These are phyloP conservation scores for Pythium periplocum DNA, from an alignment of 352 stramenopile species.

Conservation along the genomic window DNA sequence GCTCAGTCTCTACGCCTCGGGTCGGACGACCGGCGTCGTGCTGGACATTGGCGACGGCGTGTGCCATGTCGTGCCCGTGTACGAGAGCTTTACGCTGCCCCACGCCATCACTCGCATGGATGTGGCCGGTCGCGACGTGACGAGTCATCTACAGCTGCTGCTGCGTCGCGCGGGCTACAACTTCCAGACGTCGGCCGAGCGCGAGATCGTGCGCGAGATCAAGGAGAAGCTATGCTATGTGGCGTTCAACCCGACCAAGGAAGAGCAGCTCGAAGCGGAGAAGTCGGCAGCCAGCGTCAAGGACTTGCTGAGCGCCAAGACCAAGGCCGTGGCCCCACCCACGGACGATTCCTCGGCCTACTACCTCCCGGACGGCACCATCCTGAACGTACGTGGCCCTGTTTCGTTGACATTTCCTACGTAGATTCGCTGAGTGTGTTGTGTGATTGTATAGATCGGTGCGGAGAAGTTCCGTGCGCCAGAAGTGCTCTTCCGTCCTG, in stretches of 20 bases:
- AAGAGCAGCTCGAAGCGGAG: constrained; percentile 76
- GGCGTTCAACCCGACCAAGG: constrained; percentile 78
- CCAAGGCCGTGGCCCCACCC: constrained; percentile 20
- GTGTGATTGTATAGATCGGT: constrained; percentile 27
- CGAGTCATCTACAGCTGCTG: constrained; percentile 67
- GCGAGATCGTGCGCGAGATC: constrained; percentile 85
- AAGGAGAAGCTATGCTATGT: constrained; percentile 88
- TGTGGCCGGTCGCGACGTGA: constrained; percentile 83
- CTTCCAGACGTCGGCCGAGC: constrained; percentile 87
- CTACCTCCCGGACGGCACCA: constrained; percentile 76
- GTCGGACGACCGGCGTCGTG: constrained; percentile 81
- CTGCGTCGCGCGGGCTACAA: constrained; percentile 75
- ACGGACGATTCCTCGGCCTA: constrained; percentile 63
- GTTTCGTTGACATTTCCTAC: background rate
- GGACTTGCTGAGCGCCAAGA: constrained; percentile 14
- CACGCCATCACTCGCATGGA: constrained; percentile 81
- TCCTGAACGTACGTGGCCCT: constrained; percentile 58
- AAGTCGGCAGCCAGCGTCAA: constrained; percentile 25
- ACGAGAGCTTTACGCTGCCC: constrained; percentile 77
- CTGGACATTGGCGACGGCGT: constrained; percentile 88
- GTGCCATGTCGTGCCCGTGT: constrained; percentile 82
- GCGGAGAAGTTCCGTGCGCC: constrained; percentile 58
- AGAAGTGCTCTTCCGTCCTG: constrained; percentile 64
- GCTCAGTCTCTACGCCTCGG: constrained; percentile 86
- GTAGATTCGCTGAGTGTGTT: background rate